Conservation (phyloP, 1,284 basidiomycete genomes). For the Leucoagaricus sp. region DNA sequence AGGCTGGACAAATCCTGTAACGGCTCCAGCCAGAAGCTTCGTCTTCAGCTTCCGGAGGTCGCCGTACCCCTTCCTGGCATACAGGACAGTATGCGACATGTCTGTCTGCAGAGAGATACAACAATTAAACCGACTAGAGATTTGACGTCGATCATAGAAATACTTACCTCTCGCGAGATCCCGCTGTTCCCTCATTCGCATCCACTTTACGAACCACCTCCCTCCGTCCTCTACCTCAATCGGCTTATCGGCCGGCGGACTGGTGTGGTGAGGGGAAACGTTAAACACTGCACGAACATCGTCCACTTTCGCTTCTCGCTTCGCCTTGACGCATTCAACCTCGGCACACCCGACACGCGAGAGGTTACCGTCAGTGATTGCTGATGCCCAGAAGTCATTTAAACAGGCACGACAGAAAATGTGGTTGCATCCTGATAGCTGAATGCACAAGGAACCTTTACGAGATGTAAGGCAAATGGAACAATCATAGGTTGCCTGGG, state of each 20-base stretch:
- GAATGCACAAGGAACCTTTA: constrained; percentile 11
- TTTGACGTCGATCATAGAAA: no score
- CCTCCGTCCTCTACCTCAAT: neutral
- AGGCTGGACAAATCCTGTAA: constrained; percentile 1
- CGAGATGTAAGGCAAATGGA: neutral
- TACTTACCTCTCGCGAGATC: constrained; percentile 14
- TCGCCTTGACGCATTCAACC: constrained; percentile 9
- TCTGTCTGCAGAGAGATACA: neutral
- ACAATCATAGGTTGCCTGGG: neutral
- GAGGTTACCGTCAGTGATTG: constrained; percentile 7
- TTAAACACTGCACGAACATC: neutral
- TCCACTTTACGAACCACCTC: constrained; percentile 3
- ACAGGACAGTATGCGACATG: neutral
- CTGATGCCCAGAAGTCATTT: constrained; percentile 5
- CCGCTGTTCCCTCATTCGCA: constrained; percentile 10
- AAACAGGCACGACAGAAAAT: constrained; percentile 11
- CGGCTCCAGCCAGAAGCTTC: constrained; percentile 2
- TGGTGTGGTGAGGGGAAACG: neutral
- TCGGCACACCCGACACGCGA: constrained; percentile 5
- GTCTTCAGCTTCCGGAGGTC: neutral
- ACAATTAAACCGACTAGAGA: no score
- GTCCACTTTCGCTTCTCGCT: constrained; percentile 12
- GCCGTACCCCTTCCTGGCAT: neutral
- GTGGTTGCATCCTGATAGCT: constrained; percentile 13
- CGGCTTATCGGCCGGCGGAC: neutral